Evolutionary conservation across 352 stramenopile genomes (phyloP), one percentile per base, ranked within the genome.

Genomic region (Pythium brachiatum): DNA sequence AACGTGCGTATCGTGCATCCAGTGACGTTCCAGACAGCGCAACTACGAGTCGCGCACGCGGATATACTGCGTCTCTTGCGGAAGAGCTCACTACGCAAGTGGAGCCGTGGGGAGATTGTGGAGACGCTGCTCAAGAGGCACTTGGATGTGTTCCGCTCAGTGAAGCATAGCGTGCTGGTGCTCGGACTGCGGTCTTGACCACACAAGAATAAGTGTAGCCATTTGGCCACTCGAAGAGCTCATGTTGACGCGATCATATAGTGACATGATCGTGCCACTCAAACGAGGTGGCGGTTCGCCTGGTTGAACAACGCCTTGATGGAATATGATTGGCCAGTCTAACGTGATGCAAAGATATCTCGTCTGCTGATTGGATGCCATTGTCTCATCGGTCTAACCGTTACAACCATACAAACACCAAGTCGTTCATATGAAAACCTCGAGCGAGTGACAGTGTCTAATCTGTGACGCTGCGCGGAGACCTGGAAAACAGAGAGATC

Each of bases 131-230:
- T 79, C 15, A 29, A 8, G 13, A 36, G 66, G 27, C 69, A 79
- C 36, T 51, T 81, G 27, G 68, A 79, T 23, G 61, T 76, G 18
- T 81, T 81, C 41, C 60, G 73, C 0, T 81, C 73, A 0, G 57
- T 39, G 2, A 53, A 62, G 39, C 70, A 75, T 41, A 51, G 60
- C 13, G 32, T 81, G 46, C 48, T 81, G n/a, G 68, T 76, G 44
- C 36, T 78, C 3, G 56, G 53, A 1, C n/a, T 66, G 38, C 58
- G 29, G 39, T 53, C 27, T 32, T 39, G 21, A 53, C 4, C 4
- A 29, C 5, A 5, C 21, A 36, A 16, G n/a, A 7, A 38, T 11
- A 60, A 56, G 13, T 70, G 64, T 70, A 70, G 57, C 64, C 64
- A 70, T 70, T 7, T 60, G 43, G 1, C n/a, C 6, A 27, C 25